Evolutionary conservation across 768 basidiomycete species (phyloP).

Genomic region (Phlegmacium glaucopus): DNA sequence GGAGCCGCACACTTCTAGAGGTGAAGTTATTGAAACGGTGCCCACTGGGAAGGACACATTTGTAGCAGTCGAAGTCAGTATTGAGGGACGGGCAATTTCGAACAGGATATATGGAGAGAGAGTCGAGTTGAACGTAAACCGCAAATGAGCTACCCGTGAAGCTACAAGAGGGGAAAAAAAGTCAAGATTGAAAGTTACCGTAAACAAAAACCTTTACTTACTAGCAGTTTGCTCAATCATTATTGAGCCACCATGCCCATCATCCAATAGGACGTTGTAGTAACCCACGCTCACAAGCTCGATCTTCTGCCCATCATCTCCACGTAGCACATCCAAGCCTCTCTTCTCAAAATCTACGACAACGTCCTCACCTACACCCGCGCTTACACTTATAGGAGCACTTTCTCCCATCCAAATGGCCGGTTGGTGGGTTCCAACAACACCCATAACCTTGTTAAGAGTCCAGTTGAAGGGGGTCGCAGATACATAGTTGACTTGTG

Average conservation of each 20-base stretch:
- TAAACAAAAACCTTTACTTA: conserved; percentile 34
- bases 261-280: conserved; percentile 56
- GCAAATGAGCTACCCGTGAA: conserved; percentile 71
- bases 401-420: conserved; percentile 91
- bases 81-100: conserved; percentile 61
- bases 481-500: conserved; percentile 72
- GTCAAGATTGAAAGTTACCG: too few species aligned
- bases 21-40: conserved; percentile 34
- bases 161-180: too few species aligned
- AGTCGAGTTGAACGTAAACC: conserved; percentile 54
- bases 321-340: conserved; percentile 36
- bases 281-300: conserved; percentile 54
- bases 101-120: conserved; percentile 49
- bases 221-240: conserved; percentile 60
- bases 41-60: conserved; percentile 55
- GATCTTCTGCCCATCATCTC: conserved; percentile 40
- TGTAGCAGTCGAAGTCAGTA: conserved; percentile 49
- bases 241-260: conserved; percentile 47
- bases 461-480: conserved; percentile 71
- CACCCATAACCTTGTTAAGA: conserved; percentile 55
- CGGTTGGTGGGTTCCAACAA: conserved; percentile 78
- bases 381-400: conserved; percentile 57
- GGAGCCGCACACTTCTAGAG: conserved; percentile 44
- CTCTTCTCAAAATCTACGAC: conserved; percentile 55
- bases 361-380: conserved; percentile 45